Percentiles rank a stretch among this genome's conserved stretches.
These are phyloP conservation scores for Linum usitatissimum DNA, from an alignment of 345 rosid species.

Conservation along the genomic window DNA sequence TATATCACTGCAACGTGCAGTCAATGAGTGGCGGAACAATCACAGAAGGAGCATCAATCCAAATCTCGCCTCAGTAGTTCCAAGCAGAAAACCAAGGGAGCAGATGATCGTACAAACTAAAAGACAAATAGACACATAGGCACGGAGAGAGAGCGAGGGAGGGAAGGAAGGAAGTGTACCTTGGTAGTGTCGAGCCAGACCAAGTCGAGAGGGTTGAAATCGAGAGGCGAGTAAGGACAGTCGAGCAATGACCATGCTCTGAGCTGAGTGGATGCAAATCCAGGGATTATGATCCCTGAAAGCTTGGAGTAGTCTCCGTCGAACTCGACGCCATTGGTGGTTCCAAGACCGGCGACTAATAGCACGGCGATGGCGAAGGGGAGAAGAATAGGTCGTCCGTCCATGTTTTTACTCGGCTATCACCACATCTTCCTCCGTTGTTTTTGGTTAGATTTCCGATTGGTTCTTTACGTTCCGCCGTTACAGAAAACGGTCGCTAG, in stretches of 20 bases:
- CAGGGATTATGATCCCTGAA: conserved; percentile 94
- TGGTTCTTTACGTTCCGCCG: too few species aligned
- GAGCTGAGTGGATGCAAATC: conserved; percentile 95
- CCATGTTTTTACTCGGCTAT: neutral
- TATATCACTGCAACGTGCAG: too few species aligned
- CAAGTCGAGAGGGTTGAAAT: conserved; percentile 95
- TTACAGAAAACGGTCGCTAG: too few species aligned
- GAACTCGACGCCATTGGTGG: conserved; percentile 32
- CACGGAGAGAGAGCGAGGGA: neutral
- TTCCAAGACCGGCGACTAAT: conserved; percentile 5
- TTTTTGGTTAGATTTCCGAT: too few species aligned
- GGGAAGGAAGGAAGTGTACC: conserved; percentile 26
- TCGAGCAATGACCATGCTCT: conserved; percentile 98
- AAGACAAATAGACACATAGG: neutral
- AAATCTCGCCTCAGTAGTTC: neutral
- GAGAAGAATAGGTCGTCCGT: neutral
- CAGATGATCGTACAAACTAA: neutral
- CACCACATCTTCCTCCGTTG: neutral
- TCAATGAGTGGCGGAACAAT: too few species aligned
- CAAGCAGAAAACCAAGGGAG: too few species aligned
- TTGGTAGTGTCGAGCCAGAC: conserved; percentile 97
- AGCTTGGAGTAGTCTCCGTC: conserved; percentile 56
- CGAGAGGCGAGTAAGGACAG: conserved; percentile 92
- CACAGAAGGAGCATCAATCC: neutral
- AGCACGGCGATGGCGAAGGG: conserved; percentile 8